Conservation (phyloP, 1,139 yeast species). For the Arxiozyma slooffiae region DNA sequence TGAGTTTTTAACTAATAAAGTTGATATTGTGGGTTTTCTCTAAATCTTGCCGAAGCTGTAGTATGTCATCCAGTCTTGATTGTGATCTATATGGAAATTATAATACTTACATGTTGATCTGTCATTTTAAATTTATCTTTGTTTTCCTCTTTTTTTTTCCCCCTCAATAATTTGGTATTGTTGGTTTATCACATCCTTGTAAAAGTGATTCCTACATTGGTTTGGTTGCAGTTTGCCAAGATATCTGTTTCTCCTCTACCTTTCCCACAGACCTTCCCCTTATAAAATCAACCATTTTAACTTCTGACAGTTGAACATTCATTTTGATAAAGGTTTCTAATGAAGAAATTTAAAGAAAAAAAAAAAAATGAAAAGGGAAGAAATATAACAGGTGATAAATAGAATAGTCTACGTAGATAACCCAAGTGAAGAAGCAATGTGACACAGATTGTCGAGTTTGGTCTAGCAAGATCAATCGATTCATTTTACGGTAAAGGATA, state of each 20-base stretch:
- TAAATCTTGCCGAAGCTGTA: slow-evolving; percentile 19
- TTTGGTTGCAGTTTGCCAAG: too few relatives aligned
- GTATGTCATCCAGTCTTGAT: slow-evolving; percentile 9
- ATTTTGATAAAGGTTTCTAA: background rate
- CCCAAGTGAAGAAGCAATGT: background rate
- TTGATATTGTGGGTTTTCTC: slow-evolving; percentile 18
- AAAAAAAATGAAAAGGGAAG: too few relatives aligned
- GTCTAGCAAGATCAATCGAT: background rate
- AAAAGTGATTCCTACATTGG: too few relatives aligned
- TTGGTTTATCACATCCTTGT: too few relatives aligned
- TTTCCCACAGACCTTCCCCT: background rate
- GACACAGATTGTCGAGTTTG: background rate
- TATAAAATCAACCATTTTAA: background rate
- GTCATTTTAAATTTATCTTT: background rate
- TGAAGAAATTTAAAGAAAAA: background rate
- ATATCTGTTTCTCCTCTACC: background rate
- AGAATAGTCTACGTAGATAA: too few relatives aligned
- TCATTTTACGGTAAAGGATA: too few relatives aligned
- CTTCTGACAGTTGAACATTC: background rate
- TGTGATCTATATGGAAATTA: slow-evolving; percentile 11
- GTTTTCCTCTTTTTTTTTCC: background rate
- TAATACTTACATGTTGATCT: slow-evolving; percentile 1
- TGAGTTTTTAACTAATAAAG: slow-evolving; percentile 21
- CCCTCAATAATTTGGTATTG: background rate
- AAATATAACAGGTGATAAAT: too few relatives aligned